Evolutionary conservation across 2,329 filamentous ascomycete species (phyloP), one percentile per base, ranked within the genome.

Genomic region (Claviceps pusilla): DNA sequence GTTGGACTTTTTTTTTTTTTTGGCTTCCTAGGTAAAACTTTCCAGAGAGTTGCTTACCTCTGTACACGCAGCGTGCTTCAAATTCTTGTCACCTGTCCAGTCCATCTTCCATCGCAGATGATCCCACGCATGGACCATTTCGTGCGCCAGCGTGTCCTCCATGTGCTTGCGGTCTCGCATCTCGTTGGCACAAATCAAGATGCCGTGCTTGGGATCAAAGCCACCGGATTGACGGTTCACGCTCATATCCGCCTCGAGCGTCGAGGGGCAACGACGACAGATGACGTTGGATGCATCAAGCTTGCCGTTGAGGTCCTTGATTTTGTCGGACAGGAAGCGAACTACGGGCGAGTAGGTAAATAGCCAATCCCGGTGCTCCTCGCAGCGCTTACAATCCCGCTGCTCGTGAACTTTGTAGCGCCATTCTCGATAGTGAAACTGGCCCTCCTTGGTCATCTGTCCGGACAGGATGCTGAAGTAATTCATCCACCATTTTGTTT

Each of bases 101-200:
- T 97, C 85, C 48, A 96, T 83, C 70, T 95, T 93, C 75, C 89
- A 98, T 59, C 91, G 75, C 61, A 97, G 66, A 67, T 95, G 86
- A 67, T 98, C 93, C 76, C 89, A 97, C 1, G 90, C 90, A 68
- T 98, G 93, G 53, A 98, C 86, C 89, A 98, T 94, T 73, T 98
- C 93, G 69, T 98, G 93, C 33, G 90, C 84, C 64, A 98, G 74
- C 11, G 90, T 95, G 68, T 98, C 93, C 72, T 98, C 93, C 61
- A 95, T 69, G 66, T 95, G 89, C 37, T 83, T 83, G 55, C 82
- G 75, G 65, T 89, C 83, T 56, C 84, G 76, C 65, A 97, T 80
- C 70, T 93, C 84, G 70, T 98, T 98, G 52, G 93, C 89, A 70
- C 93, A 98, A 28, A 98, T 76, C 64, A 94, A 67, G 58, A 98